Evolutionary conservation across 305 asterid species (phyloP), one percentile per base, ranked within the genome.

Genomic region (Fraxinus baroniana): DNA sequence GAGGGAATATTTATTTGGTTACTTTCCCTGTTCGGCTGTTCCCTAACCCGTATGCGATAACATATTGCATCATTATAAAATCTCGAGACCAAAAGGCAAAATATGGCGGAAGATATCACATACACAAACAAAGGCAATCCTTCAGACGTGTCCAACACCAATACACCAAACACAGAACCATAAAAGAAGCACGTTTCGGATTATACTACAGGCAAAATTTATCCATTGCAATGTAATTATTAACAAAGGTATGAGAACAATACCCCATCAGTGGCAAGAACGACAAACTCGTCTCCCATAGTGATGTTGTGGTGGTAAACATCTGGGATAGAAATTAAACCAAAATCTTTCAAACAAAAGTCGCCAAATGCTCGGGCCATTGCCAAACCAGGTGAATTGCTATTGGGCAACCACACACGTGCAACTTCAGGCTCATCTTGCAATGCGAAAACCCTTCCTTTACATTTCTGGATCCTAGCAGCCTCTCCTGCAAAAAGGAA

Each of bases 291-390:
- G 73, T 85, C 87, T 57, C 60, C 83, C 64, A 28, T 68, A 0
- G 87, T 79, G 44, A 85, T 72, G 35, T 49, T 79, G 57, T 83
- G 83, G 36, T 79, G 55, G 3, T 85, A 78, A 60, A 85, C 55
- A 62, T 85, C 86, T 35, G 87, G 87, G 64, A 82, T 75, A 33
- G 87, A 85, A 80, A 82, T 85, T 70, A 85, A 78, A 82, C 87
- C 87, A 68, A 82, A 85, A 82, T 82, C 84, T 78, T 85, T 85
- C 75, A 85, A 83, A 73, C 88, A 85, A 36, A 85, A 85, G 78
- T 85, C 86, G 26, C 88, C 88, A 70, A 85, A 85, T 22, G 88
- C 88, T 60, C 88, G 84, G 32, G 88, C 86, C 86, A 86, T 86
- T 4, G 88, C 88, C 57, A 86, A 77, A 64, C 88, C 86, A 77